Evolutionary conservation across 2,329 filamentous ascomycete species (phyloP), one percentile per base, ranked within the genome.

Genomic region (Bretziella fagacearum): DNA sequence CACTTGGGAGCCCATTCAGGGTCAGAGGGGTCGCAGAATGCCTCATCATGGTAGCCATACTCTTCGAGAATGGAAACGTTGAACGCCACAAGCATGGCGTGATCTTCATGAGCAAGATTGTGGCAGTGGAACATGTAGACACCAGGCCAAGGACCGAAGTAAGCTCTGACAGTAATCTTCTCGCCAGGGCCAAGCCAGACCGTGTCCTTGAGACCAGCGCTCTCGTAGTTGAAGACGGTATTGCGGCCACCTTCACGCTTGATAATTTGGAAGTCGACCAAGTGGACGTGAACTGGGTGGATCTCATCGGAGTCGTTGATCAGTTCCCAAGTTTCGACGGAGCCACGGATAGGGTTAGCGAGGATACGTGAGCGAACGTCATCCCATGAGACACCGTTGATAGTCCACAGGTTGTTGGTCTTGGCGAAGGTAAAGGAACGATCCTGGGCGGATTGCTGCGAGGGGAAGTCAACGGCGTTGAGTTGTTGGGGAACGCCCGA

Each of bases 281-380:
- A 62, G 54, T 77, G 74, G 41, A 77, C 66, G 56, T 77, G 73
- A 26, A 69, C 59, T 1, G 71, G 72, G 53, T 76, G 72, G 2
- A 65, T 64, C 56, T 68, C 70, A 22, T 64, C 66, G 11, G 62
- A 63, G 22, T 58, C 60, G 56, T 77, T 74, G 50, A 63, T 60
- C 4, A 72, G 58, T 55, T 66, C 61, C 67, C 67, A 72, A 42
- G 66, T 60, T 57, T 72, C 64, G 4, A 66, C 62, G 3, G 63
- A 63, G 39, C 68, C 68, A 39, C 63, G 64, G 3, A 61, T 60
- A 1, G 67, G 65, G 4, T 63, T 64, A 41, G 68, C 68, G 1
- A 72, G 60, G 18, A 72, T 60, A n/a, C 69, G 63, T 53, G 68
- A 64, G 27, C 59, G 59, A 13, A 63, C 62, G 52, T 73, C 65